phyloP scores from a whole-genome alignment of 2,329 filamentous ascomycete genomes.

The Aotearoamyces nothofagi region DNA sequence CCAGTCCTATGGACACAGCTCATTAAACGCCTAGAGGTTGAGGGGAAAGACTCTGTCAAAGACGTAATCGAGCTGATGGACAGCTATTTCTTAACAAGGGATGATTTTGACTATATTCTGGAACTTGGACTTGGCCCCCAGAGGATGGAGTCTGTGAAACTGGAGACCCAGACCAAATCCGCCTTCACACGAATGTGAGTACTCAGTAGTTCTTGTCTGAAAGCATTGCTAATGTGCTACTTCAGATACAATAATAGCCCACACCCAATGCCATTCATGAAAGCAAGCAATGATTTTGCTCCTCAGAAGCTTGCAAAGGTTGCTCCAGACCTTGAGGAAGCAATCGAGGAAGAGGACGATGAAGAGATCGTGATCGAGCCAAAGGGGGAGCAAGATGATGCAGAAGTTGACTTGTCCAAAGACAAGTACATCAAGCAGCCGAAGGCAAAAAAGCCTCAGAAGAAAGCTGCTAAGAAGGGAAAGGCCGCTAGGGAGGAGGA shows the following conservation, averaged over 20 bases:
- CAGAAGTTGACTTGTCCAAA: constrained; percentile 75
- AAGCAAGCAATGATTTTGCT: constrained; percentile 61
- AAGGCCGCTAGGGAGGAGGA: not conserved
- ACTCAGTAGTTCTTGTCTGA: not conserved
- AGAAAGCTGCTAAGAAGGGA: constrained; percentile 1
- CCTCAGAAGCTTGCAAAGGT: constrained; percentile 60
- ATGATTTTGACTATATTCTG: constrained; percentile 86
- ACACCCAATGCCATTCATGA: constrained; percentile 93
- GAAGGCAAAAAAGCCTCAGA: constrained; percentile 44
- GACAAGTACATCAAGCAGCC: constrained; percentile 94
- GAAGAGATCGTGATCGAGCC: constrained; percentile 44
- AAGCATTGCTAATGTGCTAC: constrained; percentile 4
- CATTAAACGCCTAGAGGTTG: constrained; percentile 54
- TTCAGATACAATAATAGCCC: constrained; percentile 68
- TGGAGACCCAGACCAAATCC: constrained; percentile 75
- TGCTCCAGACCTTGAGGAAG: constrained; percentile 88
- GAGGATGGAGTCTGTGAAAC: constrained; percentile 56
- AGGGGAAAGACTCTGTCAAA: constrained; percentile 70
- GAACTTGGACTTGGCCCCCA: constrained; percentile 84
- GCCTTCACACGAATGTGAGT: constrained; percentile 79
- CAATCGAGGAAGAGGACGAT: constrained; percentile 79
- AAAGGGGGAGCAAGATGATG: constrained; percentile 42
- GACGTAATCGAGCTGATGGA: constrained; percentile 94
- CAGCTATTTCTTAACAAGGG: constrained; percentile 84
- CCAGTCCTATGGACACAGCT: constrained; percentile 75